Conservation (phyloP, 495 filamentous ascomycete species). For the Penicillium antarcticum region DNA sequence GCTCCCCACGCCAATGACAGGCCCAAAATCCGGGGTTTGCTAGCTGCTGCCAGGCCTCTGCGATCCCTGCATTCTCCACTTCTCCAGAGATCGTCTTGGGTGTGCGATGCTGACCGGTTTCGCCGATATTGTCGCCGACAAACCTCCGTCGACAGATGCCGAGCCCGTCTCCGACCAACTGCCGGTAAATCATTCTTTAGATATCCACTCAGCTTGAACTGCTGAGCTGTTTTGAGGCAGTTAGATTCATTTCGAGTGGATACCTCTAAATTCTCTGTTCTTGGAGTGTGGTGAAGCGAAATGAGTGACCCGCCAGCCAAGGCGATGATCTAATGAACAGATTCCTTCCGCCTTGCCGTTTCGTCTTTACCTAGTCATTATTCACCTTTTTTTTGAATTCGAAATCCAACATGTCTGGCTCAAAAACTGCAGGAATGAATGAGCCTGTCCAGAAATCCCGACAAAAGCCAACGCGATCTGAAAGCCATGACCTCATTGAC, state of each 20-base stretch:
- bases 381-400: too few species aligned
- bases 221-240: too few species aligned
- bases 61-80: background rate
- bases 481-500: background rate
- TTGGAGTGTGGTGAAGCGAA: too few species aligned
- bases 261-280: too few species aligned
- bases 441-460: background rate
- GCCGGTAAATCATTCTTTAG: slow-evolving; percentile 1
- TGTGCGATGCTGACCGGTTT: slow-evolving; percentile 8
- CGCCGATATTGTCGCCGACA: slow-evolving; percentile 17
- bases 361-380: too few species aligned
- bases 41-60: background rate
- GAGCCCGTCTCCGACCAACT: slow-evolving; percentile 16
- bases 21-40: too few species aligned
- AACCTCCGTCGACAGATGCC: slow-evolving; percentile 15
- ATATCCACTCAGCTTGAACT: background rate
- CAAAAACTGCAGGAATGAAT: background rate
- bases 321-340: too few species aligned
- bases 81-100: background rate
- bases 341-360: too few species aligned
- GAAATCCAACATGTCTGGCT: background rate
- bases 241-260: too few species aligned
- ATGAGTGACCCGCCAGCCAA: too few species aligned
- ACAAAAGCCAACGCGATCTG: background rate
- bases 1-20: too few species aligned